Evolutionary conservation across 2,329 filamentous ascomycete species (phyloP).

Genomic region (Sphaerulina populicola): DNA sequence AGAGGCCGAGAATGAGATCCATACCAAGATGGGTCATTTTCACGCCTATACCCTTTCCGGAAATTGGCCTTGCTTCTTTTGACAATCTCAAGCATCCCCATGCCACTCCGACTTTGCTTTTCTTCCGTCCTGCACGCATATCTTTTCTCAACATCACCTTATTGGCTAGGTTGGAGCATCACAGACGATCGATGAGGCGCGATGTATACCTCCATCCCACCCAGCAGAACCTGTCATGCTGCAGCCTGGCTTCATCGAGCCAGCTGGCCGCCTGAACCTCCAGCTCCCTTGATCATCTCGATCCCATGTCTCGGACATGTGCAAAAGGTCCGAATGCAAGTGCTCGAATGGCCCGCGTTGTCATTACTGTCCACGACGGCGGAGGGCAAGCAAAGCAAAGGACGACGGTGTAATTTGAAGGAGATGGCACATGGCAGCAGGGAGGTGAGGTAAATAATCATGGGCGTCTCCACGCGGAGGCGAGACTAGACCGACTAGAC

Average conservation of each 20-base stretch:
- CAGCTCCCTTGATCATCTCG: conserved; percentile 2
- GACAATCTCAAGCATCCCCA: not conserved
- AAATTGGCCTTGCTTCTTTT: conserved; percentile 1
- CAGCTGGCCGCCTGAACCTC: not conserved
- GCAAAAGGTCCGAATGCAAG: conserved; percentile 8
- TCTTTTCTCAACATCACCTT: not conserved
- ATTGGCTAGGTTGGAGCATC: not conserved
- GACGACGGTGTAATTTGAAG: not conserved
- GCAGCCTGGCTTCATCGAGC: conserved; percentile 1
- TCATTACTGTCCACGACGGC: not conserved
- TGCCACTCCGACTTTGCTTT: conserved; percentile 3
- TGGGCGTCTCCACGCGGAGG: not conserved
- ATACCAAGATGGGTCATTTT: not conserved
- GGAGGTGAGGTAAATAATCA: conserved; percentile 3
- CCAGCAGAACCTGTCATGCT: conserved; percentile 5
- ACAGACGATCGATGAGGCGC: not conserved
- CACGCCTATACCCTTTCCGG: not conserved
- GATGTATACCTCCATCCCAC: not conserved
- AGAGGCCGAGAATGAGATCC: not conserved
- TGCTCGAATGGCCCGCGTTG: not conserved
- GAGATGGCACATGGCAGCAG: not conserved
- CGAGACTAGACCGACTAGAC: not conserved
- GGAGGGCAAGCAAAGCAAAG: not conserved
- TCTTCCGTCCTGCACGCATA: not conserved
- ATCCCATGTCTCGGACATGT: conserved; percentile 1